Evolutionary conservation across 2,329 filamentous ascomycete genomes (phyloP), one percentile per base, ranked within the genome.

Genomic region (Exserohilum turcica): DNA sequence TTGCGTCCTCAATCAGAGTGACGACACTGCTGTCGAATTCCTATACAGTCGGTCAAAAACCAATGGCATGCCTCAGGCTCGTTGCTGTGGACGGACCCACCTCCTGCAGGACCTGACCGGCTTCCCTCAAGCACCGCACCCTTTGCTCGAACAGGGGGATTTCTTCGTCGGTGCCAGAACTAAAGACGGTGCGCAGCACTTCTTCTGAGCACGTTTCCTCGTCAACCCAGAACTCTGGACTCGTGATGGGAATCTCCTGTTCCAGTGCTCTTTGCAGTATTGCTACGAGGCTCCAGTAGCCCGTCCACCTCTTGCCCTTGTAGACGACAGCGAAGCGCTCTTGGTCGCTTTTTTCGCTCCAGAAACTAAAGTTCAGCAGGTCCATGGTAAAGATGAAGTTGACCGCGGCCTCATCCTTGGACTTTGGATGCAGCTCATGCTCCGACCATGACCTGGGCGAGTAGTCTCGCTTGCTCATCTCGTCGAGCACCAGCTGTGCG

Each of bases 341-440:
- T 5, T 86, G 82, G 9, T 89, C 86, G 2, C 74, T 67, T 54
- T 81, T 76, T 46, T 90, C 87, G 12, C 91, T 95, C 94, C 94
- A 99, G 74, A 99, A 99, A 18, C 88, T 95, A 71, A 97, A 99
- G 72, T 99, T 99, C 44, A 99, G 79, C 24, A 99, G 75, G 72
- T 99, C 94, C 91, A 99, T 96, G 16, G 90, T 91, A 73, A 99
- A 97, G 66, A 99, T 93, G 72, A 99, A 97, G 59, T 90, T 88
- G 18, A 96, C 85, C 0, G 91, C 92, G 44, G 76, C 82, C 67
- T 91, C 89, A 69, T 95, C 87, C 68, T 91, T 91, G 36, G 84
- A 67, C 72, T 92, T 89, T 1, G 94, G 94, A 67, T 99, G 94
- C 33, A 99, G 80, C 71, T 94, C 90, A 74, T 97, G 92, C 66